Evolutionary conservation across 2,329 filamentous ascomycete genomes (phyloP), one percentile per base, ranked within the genome.

Genomic region (Ascochyta koolunga): DNA sequence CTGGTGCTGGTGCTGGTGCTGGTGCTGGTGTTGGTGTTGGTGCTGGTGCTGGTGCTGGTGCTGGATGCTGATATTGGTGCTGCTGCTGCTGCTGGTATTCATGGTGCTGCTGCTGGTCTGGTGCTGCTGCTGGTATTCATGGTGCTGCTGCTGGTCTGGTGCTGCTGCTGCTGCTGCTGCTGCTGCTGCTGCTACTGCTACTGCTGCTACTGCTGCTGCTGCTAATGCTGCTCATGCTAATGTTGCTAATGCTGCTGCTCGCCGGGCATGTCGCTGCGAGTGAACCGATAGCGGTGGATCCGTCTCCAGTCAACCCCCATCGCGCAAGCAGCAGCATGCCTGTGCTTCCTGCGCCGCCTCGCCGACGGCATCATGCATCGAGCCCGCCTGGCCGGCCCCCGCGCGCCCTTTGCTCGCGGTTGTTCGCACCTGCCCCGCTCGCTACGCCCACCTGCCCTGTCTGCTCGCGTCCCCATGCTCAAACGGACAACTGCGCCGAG

Each of bases 311-410:
- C 38, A 27, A 27, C 39, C 37, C 19, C 47, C 42, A 41, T 49
- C 42, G 53, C 46, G 15, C 45, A 43, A 50, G 42, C 50, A 39
- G 35, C 36, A 42, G 36, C 42, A 46, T 52, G 43, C 43, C 50
- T 45, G 50, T 25, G 36, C 52, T 39, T 33, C 41, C 50, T 54
- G 50, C 33, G 52, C 22, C 40, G 37, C 25, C 25, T 38, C 18
- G 42, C 37, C 42, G 43, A 48, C 48, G 43, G 32, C 53, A 56
- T 51, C 53, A 56, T 56, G 53, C 53, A 40, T 48, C 53, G 19
- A 56, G 47, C 38, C 53, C 53, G 50, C 37, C 42, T 54, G 27
- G 44, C 37, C 18, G 25, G 50, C 24, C 25, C 50, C 25, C 38
- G 32, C 19, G 45, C 39, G 51, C 44, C 51, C 51, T 49, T 49